Conservation (phyloP, 2,329 filamentous ascomycete genomes). For the Colletotrichum costaricense region DNA sequence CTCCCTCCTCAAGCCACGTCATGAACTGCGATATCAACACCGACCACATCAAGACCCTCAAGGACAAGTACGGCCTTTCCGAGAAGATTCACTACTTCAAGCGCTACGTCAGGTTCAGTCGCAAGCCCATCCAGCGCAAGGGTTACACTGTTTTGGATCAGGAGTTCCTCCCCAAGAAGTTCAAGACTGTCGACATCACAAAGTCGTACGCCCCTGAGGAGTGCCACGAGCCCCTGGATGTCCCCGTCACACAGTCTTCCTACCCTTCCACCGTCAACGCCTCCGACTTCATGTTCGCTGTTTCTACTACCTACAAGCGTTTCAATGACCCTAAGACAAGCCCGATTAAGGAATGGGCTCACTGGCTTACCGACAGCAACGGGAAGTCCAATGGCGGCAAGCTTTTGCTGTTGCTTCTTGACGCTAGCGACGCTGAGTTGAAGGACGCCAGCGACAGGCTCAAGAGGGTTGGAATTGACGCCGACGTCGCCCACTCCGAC, state of each 20-base stretch:
- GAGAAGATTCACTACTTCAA: slow-evolving; percentile 67
- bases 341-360: slow-evolving; percentile 68
- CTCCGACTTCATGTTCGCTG: slow-evolving; percentile 68
- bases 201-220: slow-evolving; percentile 53
- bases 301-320: slow-evolving; percentile 67
- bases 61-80: slow-evolving; percentile 59
- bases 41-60: slow-evolving; percentile 56
- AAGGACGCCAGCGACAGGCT: slow-evolving; percentile 60
- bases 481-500: slow-evolving; percentile 67
- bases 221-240: slow-evolving; percentile 61
- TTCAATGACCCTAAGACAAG: slow-evolving; percentile 63
- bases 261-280: slow-evolving; percentile 63
- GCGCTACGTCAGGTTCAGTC: slow-evolving; percentile 64
- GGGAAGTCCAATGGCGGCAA: slow-evolving; percentile 68
- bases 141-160: slow-evolving; percentile 63
- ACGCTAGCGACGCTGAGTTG: slow-evolving; percentile 63
- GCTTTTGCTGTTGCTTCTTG: slow-evolving; percentile 64
- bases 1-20: slow-evolving; percentile 41
- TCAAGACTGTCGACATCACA: slow-evolving; percentile 60
- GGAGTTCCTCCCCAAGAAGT: slow-evolving; percentile 57
- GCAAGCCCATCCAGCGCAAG: slow-evolving; percentile 60
- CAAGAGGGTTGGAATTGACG: slow-evolving; percentile 63
- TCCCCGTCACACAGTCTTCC: slow-evolving; percentile 62
- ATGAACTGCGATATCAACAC: slow-evolving; percentile 64
- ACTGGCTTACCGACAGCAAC: slow-evolving; percentile 68